Base-by-base conservation (phyloP, 2,329 filamentous ascomycete species). In the Trichoderma gracile region DNA sequence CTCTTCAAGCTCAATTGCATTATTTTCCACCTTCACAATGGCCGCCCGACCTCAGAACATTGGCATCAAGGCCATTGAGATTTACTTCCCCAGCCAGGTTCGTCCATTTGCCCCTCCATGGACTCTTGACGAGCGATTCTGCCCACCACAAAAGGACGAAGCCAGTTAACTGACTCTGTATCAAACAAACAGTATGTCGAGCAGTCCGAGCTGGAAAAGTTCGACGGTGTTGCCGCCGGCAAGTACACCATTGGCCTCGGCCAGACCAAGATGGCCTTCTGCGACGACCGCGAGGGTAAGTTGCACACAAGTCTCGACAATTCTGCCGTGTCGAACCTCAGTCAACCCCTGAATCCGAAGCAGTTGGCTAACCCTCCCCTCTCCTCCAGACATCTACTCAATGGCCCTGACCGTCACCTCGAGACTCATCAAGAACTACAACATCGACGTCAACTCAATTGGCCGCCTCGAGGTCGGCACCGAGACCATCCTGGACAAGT, bases 201-300 rank as follows among this genome's bases (percentile, higher is more conserved):
- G 75, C 91, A 95, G 81, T 78, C 82, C 65, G 90, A 93, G 77
- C 86, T 95, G 68, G 91, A 94, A 79, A 91, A 92, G 80, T 92
- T 92, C 80, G 91, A 95, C 86, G 91, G 90, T 77, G 90, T 92
- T 73, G 85, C 85, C 76, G 78, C 87, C 64, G 91, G 91, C 71
- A 95, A 95, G 81, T 95, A 95, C 84, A 95, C 91, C 74, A 94
- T 95, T 80, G 91, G 91, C 78, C 89, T 95, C 64, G 91, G 91
- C 73, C 91, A 95, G 85, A 94, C 90, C 76, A 92, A 91, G 82
- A 95, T 95, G 91, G 89, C 88, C 83, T 95, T 95, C 81, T 94
- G 91, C 78, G 91, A 95, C 79, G 91, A 95, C 75, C 88, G 90
- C 75, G 91, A 95, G 82, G 91, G 91, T 93, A 77, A 78, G 82